Evolutionary conservation across 1,284 basidiomycete species (phyloP), one percentile per base, ranked within the genome.

Genomic region (Cryptococcus amylolentus): DNA sequence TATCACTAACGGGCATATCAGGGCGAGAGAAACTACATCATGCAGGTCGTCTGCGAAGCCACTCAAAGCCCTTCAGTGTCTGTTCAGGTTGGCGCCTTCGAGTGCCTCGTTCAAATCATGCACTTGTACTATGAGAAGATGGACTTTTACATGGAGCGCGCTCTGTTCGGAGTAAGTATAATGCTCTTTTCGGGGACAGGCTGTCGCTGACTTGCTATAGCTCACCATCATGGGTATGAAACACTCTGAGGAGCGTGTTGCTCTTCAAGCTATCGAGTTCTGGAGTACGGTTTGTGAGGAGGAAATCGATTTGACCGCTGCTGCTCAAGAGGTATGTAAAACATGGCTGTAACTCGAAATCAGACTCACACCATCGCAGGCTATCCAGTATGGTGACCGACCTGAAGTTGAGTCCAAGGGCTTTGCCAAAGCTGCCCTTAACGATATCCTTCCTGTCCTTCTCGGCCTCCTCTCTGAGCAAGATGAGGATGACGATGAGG

Each of bases 221-320:
- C 81, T 98, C 58, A 98, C 95, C 8, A 91, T 98, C n/a, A 86
- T 97, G 72, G 96, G 96, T 52, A 99, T 99, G 96, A 91, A 91
- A 76, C 88, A 96, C 69, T 77, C 80, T 16, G 93, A 98, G 67
- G 92, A 96, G 69, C 82, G 85, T 14, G 95, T 99, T 20, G 91
- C 92, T 0, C 80, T 97, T 40, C 95, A 99, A 78, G 96, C 96
- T 18, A 89, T 99, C 62, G 95, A 99, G 73, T 99, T 99, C 79
- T 99, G 96, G 95, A 93, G 93, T 4, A 98, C 95, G 5, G 95
- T 98, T 7, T 98, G 94, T 71, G 95, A 99, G 74, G 91, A 97
- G 75, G 95, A 99, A 77, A 88, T 92, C 47, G 93, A 97, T 62
- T 80, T 98, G 55, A 86, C 87, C n/a, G 84, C 92, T 63, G 93